Conservation (phyloP, 768 basidiomycete genomes). For the Favolaschia claudopus region DNA sequence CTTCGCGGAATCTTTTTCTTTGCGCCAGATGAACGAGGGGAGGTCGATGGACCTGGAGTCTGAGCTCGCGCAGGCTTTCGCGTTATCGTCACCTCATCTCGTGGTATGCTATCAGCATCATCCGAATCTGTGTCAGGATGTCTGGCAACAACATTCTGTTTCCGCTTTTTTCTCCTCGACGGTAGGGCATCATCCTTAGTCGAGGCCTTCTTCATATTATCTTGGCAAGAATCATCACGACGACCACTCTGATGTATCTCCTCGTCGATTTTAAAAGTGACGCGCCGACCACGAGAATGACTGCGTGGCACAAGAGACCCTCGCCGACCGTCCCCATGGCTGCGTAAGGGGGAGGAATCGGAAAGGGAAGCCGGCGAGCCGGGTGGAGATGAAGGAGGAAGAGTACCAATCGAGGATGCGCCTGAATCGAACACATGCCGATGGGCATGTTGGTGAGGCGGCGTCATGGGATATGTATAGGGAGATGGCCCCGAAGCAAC, state of each 20-base stretch:
- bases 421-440: slow-evolving; percentile 52
- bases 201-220: background rate
- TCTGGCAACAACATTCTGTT: too few species aligned
- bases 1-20: too few species aligned
- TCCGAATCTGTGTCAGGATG: too few species aligned
- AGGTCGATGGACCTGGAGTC: slow-evolving; percentile 12
- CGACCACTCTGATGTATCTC: slow-evolving; percentile 13
- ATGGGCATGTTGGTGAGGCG: slow-evolving; percentile 45
- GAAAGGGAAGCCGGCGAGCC: slow-evolving; percentile 52
- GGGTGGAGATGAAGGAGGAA: slow-evolving; percentile 64
- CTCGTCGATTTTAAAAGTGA: slow-evolving; percentile 59
- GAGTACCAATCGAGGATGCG: slow-evolving; percentile 51
- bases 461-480: slow-evolving; percentile 44
- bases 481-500: slow-evolving; percentile 12
- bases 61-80: slow-evolving; percentile 7
- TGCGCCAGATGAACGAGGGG: too few species aligned
- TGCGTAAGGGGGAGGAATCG: slow-evolving; percentile 45
- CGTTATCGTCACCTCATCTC: background rate
- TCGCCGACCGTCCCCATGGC: slow-evolving; percentile 34
- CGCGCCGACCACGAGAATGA: slow-evolving; percentile 60
- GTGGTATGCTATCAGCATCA: background rate
- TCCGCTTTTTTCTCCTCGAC: too few species aligned
- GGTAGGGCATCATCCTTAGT: too few species aligned
- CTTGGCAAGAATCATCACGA: background rate
- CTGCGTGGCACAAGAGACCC: slow-evolving; percentile 55